A percentile compares a stretch with the other conserved stretches of the same genome.
phyloP scores from a whole-genome alignment of 768 basidiomycete species.

The Hygrocybe coccinea region DNA sequence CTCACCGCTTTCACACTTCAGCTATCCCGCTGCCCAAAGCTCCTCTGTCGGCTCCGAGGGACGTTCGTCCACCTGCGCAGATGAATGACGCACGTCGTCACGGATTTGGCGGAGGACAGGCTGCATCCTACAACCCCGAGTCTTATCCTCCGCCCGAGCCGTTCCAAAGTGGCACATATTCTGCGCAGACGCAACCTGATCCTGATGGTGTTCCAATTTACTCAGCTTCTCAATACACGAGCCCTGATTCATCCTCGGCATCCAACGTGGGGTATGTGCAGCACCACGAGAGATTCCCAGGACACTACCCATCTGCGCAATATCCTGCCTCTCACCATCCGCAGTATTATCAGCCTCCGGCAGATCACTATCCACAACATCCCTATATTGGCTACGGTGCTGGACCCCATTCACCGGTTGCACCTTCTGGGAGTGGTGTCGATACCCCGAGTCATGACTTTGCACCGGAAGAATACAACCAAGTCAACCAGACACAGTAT shows the following conservation, averaged over 20 bases:
- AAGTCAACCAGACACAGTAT: no score
- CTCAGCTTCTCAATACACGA: neutral
- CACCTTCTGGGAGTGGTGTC: neutral
- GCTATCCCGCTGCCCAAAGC: neutral
- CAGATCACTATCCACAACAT: neutral
- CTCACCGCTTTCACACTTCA: neutral
- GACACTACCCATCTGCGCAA: neutral
- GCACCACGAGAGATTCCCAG: neutral
- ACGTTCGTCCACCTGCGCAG: neutral
- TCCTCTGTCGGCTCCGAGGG: neutral
- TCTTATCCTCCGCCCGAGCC: neutral
- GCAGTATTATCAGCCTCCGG: neutral
- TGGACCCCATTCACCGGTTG: neutral
- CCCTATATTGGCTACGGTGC: neutral
- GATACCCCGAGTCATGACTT: neutral
- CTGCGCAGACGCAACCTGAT: neutral
- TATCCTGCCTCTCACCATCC: neutral
- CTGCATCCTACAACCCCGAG: neutral
- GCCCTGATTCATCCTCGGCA: no score
- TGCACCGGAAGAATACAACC: no score
- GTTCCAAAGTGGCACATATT: neutral
- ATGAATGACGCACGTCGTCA: neutral
- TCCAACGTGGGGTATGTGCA: neutral
- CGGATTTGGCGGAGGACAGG: neutral
- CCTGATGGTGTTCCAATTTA: neutral